Evolutionary conservation across 1,284 basidiomycete species (phyloP), one percentile per base, ranked within the genome.

Genomic region (Erythrobasidium hasegawianum): DNA sequence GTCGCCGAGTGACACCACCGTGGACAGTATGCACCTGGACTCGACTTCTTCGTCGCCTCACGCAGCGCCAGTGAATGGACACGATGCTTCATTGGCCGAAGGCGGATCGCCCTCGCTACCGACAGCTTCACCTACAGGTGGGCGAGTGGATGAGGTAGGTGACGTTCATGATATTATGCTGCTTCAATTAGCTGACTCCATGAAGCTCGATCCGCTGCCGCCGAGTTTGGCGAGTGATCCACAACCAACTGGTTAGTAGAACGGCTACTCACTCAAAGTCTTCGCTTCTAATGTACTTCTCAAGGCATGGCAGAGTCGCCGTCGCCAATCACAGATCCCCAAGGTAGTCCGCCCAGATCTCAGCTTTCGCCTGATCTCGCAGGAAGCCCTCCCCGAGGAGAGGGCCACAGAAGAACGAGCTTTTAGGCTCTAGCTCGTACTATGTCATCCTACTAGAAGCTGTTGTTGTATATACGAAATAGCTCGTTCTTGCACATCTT

Each of bases 121-220:
- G 20, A 55, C 62, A 2, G 55, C 55, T 16, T 65, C 62, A 1
- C 62, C 62, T 5, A 65, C 62, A 11, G 62, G 62, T 11, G 62
- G 62, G 16, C 20, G 62, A 29, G 62, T 65, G 40, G 62, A 65
- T 39, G 62, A 65, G 24, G 62, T 65, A 47, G 41, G 61, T 64
- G n/a, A n/a, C n/a, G n/a, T n/a, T n/a, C n/a, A n/a, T n/a, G n/a
- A n/a, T n/a, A n/a, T n/a, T n/a, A n/a, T n/a, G n/a, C n/a, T n/a
- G n/a, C n/a, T 16, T 18, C 9, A 11, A 8, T 41, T 8, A 11
- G 18, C 27, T 5, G 11, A 8, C 1, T 33, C 27, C 9, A 3
- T 3, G 33, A 62, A 65, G 62, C 55, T 65, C 20, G 62, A 65
- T 53, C 62, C 62, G 10, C 45, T 65, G 16, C 62, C 62, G 0